These are phyloP conservation scores for Pichia insulana DNA, from an alignment of 805 yeast species.

Conservation along the genomic window DNA sequence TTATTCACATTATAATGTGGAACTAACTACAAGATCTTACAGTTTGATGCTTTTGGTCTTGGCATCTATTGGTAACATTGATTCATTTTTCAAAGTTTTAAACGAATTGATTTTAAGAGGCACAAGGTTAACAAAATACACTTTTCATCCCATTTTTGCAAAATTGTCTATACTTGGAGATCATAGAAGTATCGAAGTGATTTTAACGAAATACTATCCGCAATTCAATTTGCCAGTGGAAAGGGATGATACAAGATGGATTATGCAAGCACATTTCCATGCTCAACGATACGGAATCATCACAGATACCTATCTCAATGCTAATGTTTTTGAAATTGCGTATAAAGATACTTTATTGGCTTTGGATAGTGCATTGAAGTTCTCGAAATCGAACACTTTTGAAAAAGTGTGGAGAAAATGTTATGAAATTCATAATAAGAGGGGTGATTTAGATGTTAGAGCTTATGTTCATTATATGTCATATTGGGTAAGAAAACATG, in stretches of 20 bases:
- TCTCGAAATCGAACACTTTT: conserved; percentile 12
- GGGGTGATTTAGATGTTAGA: conserved; percentile 9
- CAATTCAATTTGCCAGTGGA: conserved; percentile 15
- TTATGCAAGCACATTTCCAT: conserved; percentile 18
- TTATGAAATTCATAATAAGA: conserved; percentile 6
- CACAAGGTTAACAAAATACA: conserved; percentile 8
- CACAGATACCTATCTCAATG: conserved; percentile 13
- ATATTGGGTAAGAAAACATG: conserved; percentile 15
- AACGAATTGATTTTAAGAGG: conserved; percentile 18
- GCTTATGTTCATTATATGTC: conserved; percentile 18
- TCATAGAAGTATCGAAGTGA: conserved; percentile 18
- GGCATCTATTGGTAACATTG: conserved; percentile 30
- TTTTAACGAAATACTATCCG: conserved; percentile 19
- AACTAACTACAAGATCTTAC: conserved; percentile 25
- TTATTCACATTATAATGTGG: conserved; percentile 25
- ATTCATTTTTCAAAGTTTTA: conserved; percentile 27
- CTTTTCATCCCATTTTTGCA: conserved; percentile 16
- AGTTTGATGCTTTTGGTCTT: conserved; percentile 28
- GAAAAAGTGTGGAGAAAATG: conserved; percentile 17
- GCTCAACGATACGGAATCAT: conserved; percentile 19
- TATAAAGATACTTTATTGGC: conserved; percentile 17
- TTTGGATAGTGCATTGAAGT: conserved; percentile 17
- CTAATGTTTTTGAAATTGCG: conserved; percentile 4
- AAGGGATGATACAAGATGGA: conserved; percentile 18
- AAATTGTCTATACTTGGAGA: conserved; percentile 18